Percentiles rank a stretch among this genome's conserved stretches.
Evolutionary conservation across 768 basidiomycete species (phyloP).

Genomic region (Podaxis rugospora): DNA sequence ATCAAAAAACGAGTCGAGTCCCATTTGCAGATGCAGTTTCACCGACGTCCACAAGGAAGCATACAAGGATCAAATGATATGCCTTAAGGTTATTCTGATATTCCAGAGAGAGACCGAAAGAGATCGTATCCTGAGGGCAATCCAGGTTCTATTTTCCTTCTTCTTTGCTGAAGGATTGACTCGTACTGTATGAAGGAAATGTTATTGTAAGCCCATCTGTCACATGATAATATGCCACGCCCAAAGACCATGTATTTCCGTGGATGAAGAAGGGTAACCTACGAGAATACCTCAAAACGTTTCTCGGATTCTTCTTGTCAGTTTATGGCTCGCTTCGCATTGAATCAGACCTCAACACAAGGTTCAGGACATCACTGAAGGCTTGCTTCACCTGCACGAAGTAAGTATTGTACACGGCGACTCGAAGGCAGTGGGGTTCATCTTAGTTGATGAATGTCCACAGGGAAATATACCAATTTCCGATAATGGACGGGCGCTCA

Average conservation of each 20-base stretch:
- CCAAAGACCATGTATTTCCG: constrained; percentile 13
- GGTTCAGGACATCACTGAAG: not conserved
- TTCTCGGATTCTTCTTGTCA: constrained; percentile 14
- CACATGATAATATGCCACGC: constrained; percentile 13
- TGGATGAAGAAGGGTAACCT: constrained; percentile 19
- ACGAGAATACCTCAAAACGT: constrained; percentile 11
- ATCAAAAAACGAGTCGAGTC: not conserved
- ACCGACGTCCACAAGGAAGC: not conserved
- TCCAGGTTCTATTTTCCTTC: not conserved
- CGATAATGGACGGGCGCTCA: not conserved
- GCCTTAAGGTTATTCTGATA: constrained; percentile 10
- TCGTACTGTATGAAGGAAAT: constrained; percentile 18
- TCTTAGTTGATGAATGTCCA: no score
- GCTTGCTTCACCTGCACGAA: constrained; percentile 2
- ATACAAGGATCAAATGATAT: not conserved
- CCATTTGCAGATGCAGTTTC: not conserved
- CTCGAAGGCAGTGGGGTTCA: not conserved
- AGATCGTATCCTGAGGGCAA: not conserved
- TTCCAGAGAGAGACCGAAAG: no score
- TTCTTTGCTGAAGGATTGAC: not conserved
- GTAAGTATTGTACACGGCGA: constrained; percentile 1
- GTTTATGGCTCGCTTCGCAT: no score
- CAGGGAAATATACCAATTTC: not conserved
- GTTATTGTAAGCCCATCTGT: constrained; percentile 28
- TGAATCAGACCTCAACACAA: no score